Conservation (phyloP, 1,139 yeast species). For the Geotrichum macrosporum region DNA sequence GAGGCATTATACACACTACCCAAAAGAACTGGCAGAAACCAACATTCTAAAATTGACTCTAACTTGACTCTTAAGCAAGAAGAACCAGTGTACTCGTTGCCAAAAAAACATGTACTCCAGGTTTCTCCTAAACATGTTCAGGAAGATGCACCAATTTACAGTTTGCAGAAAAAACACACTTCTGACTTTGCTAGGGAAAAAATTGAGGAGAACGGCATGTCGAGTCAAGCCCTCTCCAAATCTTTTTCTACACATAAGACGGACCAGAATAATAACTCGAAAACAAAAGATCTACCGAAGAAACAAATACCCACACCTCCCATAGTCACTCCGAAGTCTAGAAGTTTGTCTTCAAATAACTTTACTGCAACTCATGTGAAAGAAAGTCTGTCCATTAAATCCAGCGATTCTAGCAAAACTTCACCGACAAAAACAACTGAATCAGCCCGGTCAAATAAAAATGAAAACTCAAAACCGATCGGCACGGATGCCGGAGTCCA, state of each 20-base stretch:
- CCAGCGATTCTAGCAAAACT: too few relatives aligned
- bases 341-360: neutral
- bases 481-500: too few relatives aligned
- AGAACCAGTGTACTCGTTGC: slow-evolving; percentile 5
- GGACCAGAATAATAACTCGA: neutral
- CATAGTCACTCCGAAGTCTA: slow-evolving; percentile 23
- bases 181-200: neutral
- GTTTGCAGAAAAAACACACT: slow-evolving; percentile 4
- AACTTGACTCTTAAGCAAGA: neutral
- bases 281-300: neutral
- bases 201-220: neutral
- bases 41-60: neutral
- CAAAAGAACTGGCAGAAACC: too few relatives aligned
- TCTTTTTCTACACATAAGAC: neutral
- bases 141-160: slow-evolving; percentile 4
- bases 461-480: neutral
- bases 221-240: slow-evolving; percentile 15
- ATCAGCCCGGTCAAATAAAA: too few relatives aligned
- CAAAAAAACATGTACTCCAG: slow-evolving; percentile 1
- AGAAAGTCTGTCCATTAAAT: neutral
- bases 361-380: neutral
- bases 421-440: too few relatives aligned
- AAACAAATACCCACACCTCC: slow-evolving; percentile 18
- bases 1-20: too few relatives aligned
- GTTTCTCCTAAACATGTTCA: neutral